Evolutionary conservation across 1,284 basidiomycete species (phyloP), one percentile per base, ranked within the genome.

Genomic region (Ceratobasidium theobromae): DNA sequence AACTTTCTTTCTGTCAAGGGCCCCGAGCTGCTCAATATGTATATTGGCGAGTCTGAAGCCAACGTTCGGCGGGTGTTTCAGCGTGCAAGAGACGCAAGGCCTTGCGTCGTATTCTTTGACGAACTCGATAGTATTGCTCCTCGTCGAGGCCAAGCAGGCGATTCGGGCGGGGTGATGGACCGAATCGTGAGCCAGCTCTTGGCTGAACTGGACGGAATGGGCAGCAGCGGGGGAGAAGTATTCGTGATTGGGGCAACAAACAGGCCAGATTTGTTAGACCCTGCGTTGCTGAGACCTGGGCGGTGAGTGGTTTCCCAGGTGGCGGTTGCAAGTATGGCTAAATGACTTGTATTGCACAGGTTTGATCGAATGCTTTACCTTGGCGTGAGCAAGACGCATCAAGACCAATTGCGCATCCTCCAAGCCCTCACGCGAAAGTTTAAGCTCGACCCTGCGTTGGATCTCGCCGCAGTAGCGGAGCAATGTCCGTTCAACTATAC

Each of bases 171-270:
- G 40, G 96, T 99, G 6, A 99, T 99, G 89, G 92, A 98, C 74
- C 83, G 97, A 8, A 98, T 99, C 69, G 97, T 99, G 51, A 95
- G 93, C 69, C 96, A 98, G 77, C 81, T 99, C 21, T 79, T 99
- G 57, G 96, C 96, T 16, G 93, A 98, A 76, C 82, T 99, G 65
- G 97, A 99, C 78, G 97, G 97, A 0, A 89, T 99, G 82, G 57
- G 57, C 18, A 81, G 79, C 35, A 80, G 80, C 5, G 82, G 83
- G 0, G 77, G 81, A 28, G 86, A 92, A 71, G 89, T 99, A 0
- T 96, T 98, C 73, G 95, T 99, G 18, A 94, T 99, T 75, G 97
- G 95, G 2, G 96, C 97, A 9, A 99, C 97, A 12, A 99, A 99
- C 76, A 81, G 97, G 2, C 97, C 97, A 0, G 98, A 99, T 75